Base-by-base conservation (phyloP, 352 stramenopile species). In the Phytophthora uliginosa region DNA sequence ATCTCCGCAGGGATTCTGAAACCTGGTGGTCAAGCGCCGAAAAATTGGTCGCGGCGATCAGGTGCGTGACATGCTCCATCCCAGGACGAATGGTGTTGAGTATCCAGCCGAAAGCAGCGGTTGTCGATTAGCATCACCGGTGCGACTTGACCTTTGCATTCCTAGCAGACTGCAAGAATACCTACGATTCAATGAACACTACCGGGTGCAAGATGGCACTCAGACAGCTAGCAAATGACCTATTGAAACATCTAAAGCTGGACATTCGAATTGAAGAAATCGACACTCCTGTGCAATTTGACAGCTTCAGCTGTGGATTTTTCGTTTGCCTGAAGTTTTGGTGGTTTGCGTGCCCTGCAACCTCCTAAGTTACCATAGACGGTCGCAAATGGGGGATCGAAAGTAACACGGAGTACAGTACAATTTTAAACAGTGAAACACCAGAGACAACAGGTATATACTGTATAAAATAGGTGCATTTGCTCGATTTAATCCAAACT, bases 271-370 rank as follows among this genome's bases (percentile, higher is more conserved):
- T 63, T 15, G 40, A 45, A 6, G 26, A 54, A 13, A 26, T 7
- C 24, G 36, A 13, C 20, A 40, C 20, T 40, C 38, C 24, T 24
- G 15, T 63, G 24, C 56, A 53, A 31, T 63, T 63, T n/a, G 20
- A 63, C 38, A 53, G 56, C 33, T 63, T 53, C 33, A 63, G 56
- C 42, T 63, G 57, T 38, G 40, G 24, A 4, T 63, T 55, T 31
- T 31, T 31, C 26, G 57, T 63, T 7, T 63, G 57, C 51, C 36
- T 54, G 17, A 59, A 24, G 52, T 59, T 59, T 8, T 59, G 28
- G 52, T 28, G 31, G 52, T 47, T 26, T 26, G 22, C 40, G 26
- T 40, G 51, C 15, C 26, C 22, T 8, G 12, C 24, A 24, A 40
- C 4, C 22, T 58, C 24, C 12, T 26, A 59, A 26, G 20, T 28